Conservation (phyloP, 2,329 filamentous ascomycete genomes). For the Nothophaeocryptopus gaeumannii region DNA sequence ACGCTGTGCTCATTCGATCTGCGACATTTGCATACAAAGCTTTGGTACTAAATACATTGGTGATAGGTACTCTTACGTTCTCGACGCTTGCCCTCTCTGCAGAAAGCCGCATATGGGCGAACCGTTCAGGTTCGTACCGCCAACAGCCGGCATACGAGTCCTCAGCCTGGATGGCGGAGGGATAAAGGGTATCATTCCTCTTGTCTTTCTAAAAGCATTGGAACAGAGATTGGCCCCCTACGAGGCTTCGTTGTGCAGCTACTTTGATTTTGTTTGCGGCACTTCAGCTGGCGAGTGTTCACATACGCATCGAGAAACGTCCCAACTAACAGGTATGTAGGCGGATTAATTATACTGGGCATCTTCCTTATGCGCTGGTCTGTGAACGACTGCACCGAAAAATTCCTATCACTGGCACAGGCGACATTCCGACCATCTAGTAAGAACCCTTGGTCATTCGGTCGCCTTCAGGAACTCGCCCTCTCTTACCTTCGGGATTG, state of each 20-base stretch:
- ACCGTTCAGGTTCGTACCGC: constrained; percentile 31
- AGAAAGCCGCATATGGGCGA: constrained; percentile 12
- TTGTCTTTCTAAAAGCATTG: constrained; percentile 23
- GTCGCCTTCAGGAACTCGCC: constrained; percentile 22
- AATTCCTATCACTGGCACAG: constrained; percentile 27
- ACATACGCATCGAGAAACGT: background rate
- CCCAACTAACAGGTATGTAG: constrained; percentile 13
- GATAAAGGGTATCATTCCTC: constrained; percentile 28
- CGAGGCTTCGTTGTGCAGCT: constrained; percentile 21
- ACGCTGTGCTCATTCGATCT: constrained; percentile 37
- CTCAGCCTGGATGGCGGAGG: constrained; percentile 40
- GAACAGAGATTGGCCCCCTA: constrained; percentile 19
- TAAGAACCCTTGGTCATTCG: constrained; percentile 10
- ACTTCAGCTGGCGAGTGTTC: constrained; percentile 29
- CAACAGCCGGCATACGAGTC: constrained; percentile 35
- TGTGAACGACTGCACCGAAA: constrained; percentile 20
- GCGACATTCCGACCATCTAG: constrained; percentile 23
- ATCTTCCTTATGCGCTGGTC: constrained; percentile 32
- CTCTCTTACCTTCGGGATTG: constrained; percentile 29
- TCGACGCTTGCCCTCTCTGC: constrained; percentile 30
- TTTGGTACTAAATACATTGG: constrained; percentile 27
- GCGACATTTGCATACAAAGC: constrained; percentile 34
- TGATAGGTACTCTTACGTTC: too few species aligned
- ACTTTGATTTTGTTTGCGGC: constrained; percentile 32
- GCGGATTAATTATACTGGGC: constrained; percentile 30